phyloP scores from a whole-genome alignment of 345 rosid species.

The Murraya koenigii region DNA sequence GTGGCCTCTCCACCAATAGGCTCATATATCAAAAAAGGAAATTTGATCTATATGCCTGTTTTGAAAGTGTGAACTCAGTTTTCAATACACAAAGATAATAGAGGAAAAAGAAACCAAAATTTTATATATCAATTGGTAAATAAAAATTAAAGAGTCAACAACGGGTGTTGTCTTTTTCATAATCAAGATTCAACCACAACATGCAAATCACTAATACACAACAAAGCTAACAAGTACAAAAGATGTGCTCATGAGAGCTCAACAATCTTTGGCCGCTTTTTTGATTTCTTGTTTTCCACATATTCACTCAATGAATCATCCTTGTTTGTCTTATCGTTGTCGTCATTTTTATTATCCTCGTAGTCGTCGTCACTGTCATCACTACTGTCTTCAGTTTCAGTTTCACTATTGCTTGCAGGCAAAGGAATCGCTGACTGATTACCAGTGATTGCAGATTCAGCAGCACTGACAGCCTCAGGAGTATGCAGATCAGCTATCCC shows the following conservation, averaged over 20 bases:
- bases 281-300: constrained; percentile 17
- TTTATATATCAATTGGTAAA: neutral
- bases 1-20: too few relatives aligned
- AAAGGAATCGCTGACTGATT: constrained; percentile 29
- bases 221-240: neutral
- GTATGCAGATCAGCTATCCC: constrained; percentile 94
- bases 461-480: constrained; percentile 75
- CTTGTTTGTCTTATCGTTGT: constrained; percentile 1
- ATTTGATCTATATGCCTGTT: neutral
- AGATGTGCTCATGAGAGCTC: constrained; percentile 36
- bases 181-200: neutral
- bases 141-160: neutral
- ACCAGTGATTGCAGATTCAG: constrained; percentile 66
- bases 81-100: neutral
- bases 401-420: constrained; percentile 30
- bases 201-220: neutral
- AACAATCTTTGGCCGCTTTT: constrained; percentile 41
- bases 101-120: neutral
- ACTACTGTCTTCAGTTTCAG: constrained; percentile 39
- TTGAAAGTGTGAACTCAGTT: neutral
- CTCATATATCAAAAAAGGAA: neutral
- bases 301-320: constrained; percentile 13
- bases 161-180: neutral
- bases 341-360: constrained; percentile 8
- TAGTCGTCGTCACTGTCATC: constrained; percentile 19